Percentiles rank a stretch among this genome's conserved stretches.
Conservation (phyloP, 179 eudicot species). For the Actinidia arguta region DNA sequence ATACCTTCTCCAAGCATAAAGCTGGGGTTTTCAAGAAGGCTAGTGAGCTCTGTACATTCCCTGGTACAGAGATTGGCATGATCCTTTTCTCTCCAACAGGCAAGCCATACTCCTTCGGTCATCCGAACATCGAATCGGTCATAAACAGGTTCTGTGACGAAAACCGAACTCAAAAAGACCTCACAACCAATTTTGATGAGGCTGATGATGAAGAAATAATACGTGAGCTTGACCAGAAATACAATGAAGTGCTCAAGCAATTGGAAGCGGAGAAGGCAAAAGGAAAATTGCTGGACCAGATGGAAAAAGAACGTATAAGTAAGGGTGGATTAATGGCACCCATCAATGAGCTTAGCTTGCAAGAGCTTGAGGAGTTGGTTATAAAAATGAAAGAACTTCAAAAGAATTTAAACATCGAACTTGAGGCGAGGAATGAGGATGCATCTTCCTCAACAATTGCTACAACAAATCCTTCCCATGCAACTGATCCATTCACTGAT, state of each 20-base stretch:
- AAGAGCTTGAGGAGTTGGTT: not conserved
- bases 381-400: not conserved
- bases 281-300: not conserved
- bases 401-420: not conserved
- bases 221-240: not conserved
- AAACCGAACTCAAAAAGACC: not conserved
- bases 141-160: not conserved
- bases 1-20: not conserved
- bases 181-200: not conserved
- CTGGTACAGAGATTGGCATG: not conserved
- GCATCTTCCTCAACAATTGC: not conserved
- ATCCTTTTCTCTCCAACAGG: not conserved
- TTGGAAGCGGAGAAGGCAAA: not conserved
- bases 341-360: not conserved
- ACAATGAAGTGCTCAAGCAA: not conserved
- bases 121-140: not conserved
- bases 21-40: slow-evolving; percentile 2
- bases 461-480: not conserved
- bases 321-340: not conserved
- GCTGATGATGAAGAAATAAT: not conserved
- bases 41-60: not conserved
- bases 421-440: not conserved
- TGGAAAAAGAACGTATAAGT: not conserved
- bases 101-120: not conserved
- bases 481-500: not conserved